phyloP scores from a whole-genome alignment of 176 grass and related monocot genomes.

The Rhynchospora tenuis region DNA sequence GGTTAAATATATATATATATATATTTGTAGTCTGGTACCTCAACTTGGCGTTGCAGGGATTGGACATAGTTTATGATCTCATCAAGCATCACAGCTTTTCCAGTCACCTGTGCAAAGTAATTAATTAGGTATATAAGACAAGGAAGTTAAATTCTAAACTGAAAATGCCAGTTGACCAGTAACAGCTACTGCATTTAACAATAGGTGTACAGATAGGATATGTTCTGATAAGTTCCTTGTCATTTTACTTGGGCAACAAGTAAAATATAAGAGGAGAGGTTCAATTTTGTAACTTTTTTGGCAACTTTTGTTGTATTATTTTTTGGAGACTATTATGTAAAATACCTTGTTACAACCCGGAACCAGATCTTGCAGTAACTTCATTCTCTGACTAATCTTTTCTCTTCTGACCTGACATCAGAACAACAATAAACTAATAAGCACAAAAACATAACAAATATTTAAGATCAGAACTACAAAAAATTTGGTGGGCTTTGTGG shows the following conservation, averaged over 20 bases:
- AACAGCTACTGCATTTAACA: neutral
- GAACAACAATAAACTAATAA: neutral
- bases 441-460: neutral
- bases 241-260: neutral
- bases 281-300: neutral
- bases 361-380: slow-evolving; percentile 77
- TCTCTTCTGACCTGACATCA: slow-evolving; percentile 70
- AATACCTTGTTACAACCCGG: slow-evolving; percentile 90
- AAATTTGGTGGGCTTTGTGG: neutral
- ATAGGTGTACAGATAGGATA: neutral
- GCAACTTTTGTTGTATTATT: neutral
- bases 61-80: slow-evolving; percentile 96
- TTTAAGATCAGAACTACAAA: neutral
- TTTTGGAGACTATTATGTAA: neutral
- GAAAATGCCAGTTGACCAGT: neutral
- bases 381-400: slow-evolving; percentile 91
- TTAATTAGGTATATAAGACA: slow-evolving; percentile 5
- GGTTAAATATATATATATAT: neutral
- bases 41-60: slow-evolving; percentile 77
- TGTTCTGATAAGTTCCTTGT: neutral
- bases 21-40: slow-evolving; percentile 36
- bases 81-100: slow-evolving; percentile 91
- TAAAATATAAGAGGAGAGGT: neutral
- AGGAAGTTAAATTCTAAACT: neutral
- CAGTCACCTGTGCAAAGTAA: slow-evolving; percentile 51